These are phyloP conservation scores for Eleusine indica DNA, from an alignment of 176 grass and related monocot genomes.

Conservation along the genomic window DNA sequence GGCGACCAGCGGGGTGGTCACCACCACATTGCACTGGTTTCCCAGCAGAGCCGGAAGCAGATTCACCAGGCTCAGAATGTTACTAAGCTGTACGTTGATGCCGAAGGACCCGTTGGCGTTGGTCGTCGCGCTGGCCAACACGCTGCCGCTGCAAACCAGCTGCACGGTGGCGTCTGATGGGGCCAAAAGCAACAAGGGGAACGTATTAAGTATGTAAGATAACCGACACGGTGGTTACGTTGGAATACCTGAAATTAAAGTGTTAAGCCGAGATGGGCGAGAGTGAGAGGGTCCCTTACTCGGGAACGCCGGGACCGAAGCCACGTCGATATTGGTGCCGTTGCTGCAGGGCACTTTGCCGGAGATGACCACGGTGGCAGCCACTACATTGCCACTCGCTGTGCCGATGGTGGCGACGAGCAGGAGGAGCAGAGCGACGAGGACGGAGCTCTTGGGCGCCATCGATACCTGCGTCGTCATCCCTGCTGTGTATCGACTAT, in stretches of 20 bases:
- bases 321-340: conserved; percentile 34
- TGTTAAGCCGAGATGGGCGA: no score
- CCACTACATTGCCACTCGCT: no score
- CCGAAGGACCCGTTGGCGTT: conserved; percentile 31
- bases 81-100: background rate
- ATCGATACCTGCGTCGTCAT: conserved; percentile 13
- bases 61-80: no score
- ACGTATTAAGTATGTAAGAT: no score
- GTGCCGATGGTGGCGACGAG: background rate
- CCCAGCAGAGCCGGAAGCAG: background rate
- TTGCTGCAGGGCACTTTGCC: conserved; percentile 52
- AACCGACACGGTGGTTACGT: no score
- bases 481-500: background rate
- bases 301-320: conserved; percentile 38
- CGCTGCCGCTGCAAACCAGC: conserved; percentile 29
- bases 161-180: conserved; percentile 54
- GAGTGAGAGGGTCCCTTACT: conserved; percentile 32
- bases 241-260: no score
- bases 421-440: conserved; percentile 19
- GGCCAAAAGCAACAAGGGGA: background rate
- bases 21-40: conserved; percentile 37
- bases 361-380: background rate
- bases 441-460: conserved; percentile 39
- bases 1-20: conserved; percentile 39
- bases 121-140: conserved; percentile 28